Evolutionary conservation across 441 rosid genomes (phyloP), one percentile per base, ranked within the genome.

Genomic region (Gossypium lobatum): DNA sequence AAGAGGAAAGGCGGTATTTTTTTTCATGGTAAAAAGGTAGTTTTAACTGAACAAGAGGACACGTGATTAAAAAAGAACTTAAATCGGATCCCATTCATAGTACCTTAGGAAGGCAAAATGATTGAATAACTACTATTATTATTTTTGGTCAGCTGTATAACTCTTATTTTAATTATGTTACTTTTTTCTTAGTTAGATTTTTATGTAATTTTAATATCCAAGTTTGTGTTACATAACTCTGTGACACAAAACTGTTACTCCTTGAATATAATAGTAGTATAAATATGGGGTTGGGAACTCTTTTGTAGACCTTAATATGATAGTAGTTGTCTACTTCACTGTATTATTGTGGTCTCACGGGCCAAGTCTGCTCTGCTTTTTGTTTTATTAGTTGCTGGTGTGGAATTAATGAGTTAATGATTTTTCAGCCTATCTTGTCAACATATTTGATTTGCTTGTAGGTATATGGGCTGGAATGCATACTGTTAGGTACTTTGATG

Each of bases 381-480:
- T 4, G 37, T 63, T 46, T 45, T 42, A 8, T 21, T 45, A 45
- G 39, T n/a, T 26, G 26, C 59, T 50, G 10, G 21, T 16, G 6
- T 50, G 21, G 59, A 67, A 25, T 8, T 7, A n/a, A 48, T 46
- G 39, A 6, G 13, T 25, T 67, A n/a, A 67, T 37, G 16, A 48
- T 65, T 59, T 64, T 76, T 18, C 57, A 17, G 48, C 50, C 3
- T 3, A 9, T 70, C 39, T 8, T 75, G 53, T 23, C 55, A 8
- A 61, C 46, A 16, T 69, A 1, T 39, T n/a, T 73, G 71, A 46
- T 72, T 64, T 75, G 42, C 37, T 77, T 75, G 74, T 84, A 96
- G 99, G 99, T 50, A 96, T 96, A 18, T 92, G 99, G 98, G 98
- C 97, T 31, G 99, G 99, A 78, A 96, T 96, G 99, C 81, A 92